Percentiles rank a stretch among this genome's conserved stretches.
These are phyloP conservation scores for Rhizoclosmatium globosum DNA, from an alignment of 192 early-diverging fungal genomes.

Conservation along the genomic window DNA sequence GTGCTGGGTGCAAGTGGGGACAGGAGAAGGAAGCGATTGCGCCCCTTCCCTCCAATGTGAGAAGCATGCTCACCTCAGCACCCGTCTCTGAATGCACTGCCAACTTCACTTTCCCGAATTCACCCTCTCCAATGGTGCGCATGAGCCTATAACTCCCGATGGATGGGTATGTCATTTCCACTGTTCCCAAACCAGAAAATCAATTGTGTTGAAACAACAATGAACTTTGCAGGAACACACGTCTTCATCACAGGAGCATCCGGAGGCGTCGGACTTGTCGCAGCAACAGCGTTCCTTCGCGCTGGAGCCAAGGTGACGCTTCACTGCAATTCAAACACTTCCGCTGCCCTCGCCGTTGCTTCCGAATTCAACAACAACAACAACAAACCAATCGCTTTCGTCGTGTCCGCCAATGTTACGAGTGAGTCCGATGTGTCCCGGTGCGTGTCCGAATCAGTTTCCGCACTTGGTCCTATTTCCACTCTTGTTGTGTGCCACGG, in stretches of 20 bases:
- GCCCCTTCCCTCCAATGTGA: neutral
- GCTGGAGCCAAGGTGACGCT: conserved; percentile 55
- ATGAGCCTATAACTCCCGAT: conserved; percentile 55
- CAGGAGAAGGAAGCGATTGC: neutral
- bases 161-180: neutral
- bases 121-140: conserved; percentile 61
- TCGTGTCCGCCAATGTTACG: conserved; percentile 48
- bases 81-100: conserved; percentile 26
- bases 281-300: conserved; percentile 52
- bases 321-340: conserved; percentile 58
- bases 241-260: conserved; percentile 66
- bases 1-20: neutral
- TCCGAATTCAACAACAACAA: neutral
- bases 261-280: conserved; percentile 62
- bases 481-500: conserved; percentile 65
- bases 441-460: conserved; percentile 3
- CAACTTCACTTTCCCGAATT: conserved; percentile 68
- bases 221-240: conserved; percentile 41
- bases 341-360: conserved; percentile 40
- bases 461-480: conserved; percentile 52
- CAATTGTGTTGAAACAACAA: neutral
- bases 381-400: conserved; percentile 38
- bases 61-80: neutral
- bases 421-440: conserved; percentile 48
- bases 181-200: neutral